These are phyloP conservation scores for Eucalyptus pauciflora DNA, from an alignment of 345 rosid species.

Conservation along the genomic window DNA sequence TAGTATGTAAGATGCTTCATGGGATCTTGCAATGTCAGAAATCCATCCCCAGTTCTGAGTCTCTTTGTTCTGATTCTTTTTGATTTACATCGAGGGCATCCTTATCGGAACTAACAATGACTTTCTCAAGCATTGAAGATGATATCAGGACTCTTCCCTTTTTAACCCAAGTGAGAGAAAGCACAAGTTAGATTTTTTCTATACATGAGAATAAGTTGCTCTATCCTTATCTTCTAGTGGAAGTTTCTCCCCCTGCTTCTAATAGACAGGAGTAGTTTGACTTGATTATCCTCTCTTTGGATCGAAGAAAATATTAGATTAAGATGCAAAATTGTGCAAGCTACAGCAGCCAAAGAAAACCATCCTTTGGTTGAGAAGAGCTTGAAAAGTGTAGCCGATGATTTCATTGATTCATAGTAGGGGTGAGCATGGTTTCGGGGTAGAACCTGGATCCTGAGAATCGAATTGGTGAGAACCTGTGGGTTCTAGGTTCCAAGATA, in stretches of 20 bases:
- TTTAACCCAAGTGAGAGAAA: neutral
- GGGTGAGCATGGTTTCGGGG: too few species aligned
- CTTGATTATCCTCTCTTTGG: neutral
- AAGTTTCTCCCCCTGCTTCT: neutral
- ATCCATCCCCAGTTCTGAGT: neutral
- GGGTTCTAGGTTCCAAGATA: too few species aligned
- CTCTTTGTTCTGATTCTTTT: neutral
- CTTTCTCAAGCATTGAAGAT: neutral
- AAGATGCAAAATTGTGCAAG: neutral
- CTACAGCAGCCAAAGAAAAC: neutral
- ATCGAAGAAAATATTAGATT: neutral
- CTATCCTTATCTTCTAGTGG: neutral
- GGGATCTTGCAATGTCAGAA: neutral
- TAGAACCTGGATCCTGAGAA: too few species aligned
- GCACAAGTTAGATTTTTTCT: neutral
- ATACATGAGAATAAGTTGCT: neutral
- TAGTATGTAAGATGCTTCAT: neutral
- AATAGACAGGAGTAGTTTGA: neutral
- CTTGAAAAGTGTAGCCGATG: neutral
- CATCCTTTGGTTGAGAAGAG: neutral
- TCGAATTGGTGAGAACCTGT: too few species aligned
- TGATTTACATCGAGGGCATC: neutral
- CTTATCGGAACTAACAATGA: neutral
- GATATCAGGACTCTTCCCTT: neutral
- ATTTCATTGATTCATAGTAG: neutral